Conservation (phyloP, 768 basidiomycete species). For the Coprinopsis strossmayeri region DNA sequence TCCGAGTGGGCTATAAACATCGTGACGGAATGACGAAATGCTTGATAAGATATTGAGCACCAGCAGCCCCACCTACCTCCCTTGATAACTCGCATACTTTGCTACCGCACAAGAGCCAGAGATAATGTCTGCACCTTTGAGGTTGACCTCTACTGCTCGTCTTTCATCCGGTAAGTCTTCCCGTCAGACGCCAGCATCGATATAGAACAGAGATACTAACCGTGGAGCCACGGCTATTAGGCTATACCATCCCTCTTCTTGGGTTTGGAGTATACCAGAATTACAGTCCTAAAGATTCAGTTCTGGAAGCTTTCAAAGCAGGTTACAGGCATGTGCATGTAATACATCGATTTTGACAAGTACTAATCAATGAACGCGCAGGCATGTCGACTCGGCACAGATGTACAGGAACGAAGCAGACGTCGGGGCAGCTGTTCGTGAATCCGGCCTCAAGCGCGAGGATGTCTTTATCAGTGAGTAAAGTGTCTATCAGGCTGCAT, state of each 20-base stretch:
- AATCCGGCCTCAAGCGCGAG: constrained; percentile 40
- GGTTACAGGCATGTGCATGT: constrained; percentile 43
- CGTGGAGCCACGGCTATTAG: constrained; percentile 14
- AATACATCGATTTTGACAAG: neutral
- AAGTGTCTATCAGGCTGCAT: neutral
- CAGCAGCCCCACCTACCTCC: too few relatives aligned
- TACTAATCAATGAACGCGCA: constrained; percentile 19
- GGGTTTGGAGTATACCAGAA: constrained; percentile 63
- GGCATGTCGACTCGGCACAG: constrained; percentile 55
- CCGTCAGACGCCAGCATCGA: neutral
- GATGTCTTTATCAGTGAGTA: constrained; percentile 61
- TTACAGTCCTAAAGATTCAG: constrained; percentile 37
- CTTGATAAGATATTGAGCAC: too few relatives aligned
- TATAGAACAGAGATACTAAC: neutral
- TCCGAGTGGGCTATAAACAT: too few relatives aligned
- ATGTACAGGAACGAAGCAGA: constrained; percentile 46
- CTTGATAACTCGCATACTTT: neutral
- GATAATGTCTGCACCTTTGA: constrained; percentile 6
- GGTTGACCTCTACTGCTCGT: constrained; percentile 16
- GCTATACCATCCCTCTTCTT: constrained; percentile 45
- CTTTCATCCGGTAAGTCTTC: constrained; percentile 19
- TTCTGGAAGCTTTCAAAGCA: constrained; percentile 48
- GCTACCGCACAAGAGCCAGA: neutral
- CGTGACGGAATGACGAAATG: too few relatives aligned
- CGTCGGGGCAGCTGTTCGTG: constrained; percentile 43